These are phyloP conservation scores for Tagetes erecta DNA, from an alignment of 129 eudicot genomes.

Conservation along the genomic window DNA sequence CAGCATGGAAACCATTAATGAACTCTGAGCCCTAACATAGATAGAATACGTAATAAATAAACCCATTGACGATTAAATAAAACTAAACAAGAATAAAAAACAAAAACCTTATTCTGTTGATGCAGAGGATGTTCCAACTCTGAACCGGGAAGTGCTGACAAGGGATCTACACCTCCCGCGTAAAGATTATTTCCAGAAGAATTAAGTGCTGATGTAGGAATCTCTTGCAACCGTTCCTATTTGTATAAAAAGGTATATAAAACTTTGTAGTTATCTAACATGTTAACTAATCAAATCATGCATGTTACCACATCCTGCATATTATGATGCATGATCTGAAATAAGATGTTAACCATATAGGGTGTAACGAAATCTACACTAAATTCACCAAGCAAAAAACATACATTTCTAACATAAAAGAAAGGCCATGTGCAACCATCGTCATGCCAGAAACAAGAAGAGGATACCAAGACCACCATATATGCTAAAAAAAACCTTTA, in stretches of 20 bases:
- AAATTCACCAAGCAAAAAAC: not conserved
- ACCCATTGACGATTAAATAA: not conserved
- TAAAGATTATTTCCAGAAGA: constrained; percentile 49
- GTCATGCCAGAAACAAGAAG: not conserved
- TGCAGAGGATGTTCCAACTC: constrained; percentile 73
- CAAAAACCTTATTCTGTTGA: constrained; percentile 52
- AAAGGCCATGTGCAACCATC: not conserved
- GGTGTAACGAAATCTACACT: not conserved
- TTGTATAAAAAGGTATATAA: constrained; percentile 12
- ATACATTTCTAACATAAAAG: not conserved
- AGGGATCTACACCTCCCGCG: constrained; percentile 48
- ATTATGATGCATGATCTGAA: not conserved
- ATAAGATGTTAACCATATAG: not conserved
- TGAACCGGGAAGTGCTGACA: constrained; percentile 73
- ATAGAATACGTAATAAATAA: not conserved
- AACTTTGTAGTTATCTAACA: not conserved
- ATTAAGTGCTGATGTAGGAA: constrained; percentile 79
- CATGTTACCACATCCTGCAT: not conserved
- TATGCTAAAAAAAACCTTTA: not conserved
- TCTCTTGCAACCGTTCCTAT: constrained; percentile 85
- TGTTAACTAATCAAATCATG: not conserved
- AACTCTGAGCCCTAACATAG: constrained; percentile 70
- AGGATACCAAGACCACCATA: not conserved
- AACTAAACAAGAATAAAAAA: not conserved
- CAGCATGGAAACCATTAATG: constrained; percentile 65